Evolutionary conservation across 768 basidiomycete species (phyloP), one percentile per base, ranked within the genome.

Genomic region (Lactarius sp.): DNA sequence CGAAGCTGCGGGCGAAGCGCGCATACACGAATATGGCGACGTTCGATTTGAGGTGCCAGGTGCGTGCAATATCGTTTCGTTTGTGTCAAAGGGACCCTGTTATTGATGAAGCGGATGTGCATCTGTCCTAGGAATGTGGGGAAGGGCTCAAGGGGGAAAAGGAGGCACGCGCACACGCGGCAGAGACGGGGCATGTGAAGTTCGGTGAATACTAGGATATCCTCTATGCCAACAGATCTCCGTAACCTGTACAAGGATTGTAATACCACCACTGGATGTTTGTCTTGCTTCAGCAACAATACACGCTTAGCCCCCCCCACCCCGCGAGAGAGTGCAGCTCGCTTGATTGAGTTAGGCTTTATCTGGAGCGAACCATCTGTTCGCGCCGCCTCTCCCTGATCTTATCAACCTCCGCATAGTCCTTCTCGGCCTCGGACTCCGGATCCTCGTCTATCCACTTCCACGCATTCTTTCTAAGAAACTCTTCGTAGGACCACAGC

Each of bases 131-230:
- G 85, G 78, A 88, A 55, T 98, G 95, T 70, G 84, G 88, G 18
- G 79, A 85, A 69, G 94, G 92, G 0, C 76, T 98, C 67, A 95
- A 88, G 69, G 96, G 96, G 39, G 95, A 98, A 78, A 98, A 94
- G 70, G 94, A 86, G 64, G 96, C 96, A 1, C 83, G 91, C 42
- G 82, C 83, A 52, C 96, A 98, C 72, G 96, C 96, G 5, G 82
- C 83, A 69, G 78, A 85, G 74, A 97, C 94, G 0, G 93, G 95
- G 0, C 95, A 97, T 75, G 81, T 82, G 20, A 79, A 80, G 47
- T 95, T 95, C 68, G 92, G 91, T 66, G 93, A 93, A 71, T 94
- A 87, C 72, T 90, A 67, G 72, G 42, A 47, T 51, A 47, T 39
- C 50, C 8, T 51, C 61, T 50, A 56, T 62, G 20, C n/a, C 47